Evolutionary conservation across 192 early-diverging fungal species (phyloP).

Genomic region (Geosiphon pyriformis): DNA sequence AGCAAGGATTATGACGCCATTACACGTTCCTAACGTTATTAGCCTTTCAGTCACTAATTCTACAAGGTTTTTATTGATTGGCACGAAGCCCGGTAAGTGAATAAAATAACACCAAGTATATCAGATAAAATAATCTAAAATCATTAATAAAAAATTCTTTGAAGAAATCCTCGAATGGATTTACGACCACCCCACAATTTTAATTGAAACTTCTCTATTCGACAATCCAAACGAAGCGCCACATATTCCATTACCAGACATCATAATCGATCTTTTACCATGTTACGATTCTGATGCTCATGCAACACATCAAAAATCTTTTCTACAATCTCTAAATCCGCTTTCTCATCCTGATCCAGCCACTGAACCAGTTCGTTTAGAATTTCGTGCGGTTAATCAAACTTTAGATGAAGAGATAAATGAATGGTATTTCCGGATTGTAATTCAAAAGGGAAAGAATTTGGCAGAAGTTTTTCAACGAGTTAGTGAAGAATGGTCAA

Average conservation of each 20-base stretch:
- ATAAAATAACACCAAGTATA: too few relatives aligned
- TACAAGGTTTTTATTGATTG: conserved; percentile 17
- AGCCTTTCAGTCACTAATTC: conserved; percentile 19
- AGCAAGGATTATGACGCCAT: conserved; percentile 7
- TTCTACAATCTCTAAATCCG: conserved; percentile 12
- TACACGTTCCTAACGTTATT: conserved; percentile 3
- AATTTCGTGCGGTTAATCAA: conserved; percentile 12
- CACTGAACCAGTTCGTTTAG: not conserved
- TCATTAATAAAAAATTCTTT: too few relatives aligned
- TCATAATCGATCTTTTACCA: conserved; percentile 16
- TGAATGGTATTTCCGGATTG: conserved; percentile 9
- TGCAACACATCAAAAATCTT: not conserved
- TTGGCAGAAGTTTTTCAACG: conserved; percentile 10
- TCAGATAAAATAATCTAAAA: too few relatives aligned
- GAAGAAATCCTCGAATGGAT: conserved; percentile 27
- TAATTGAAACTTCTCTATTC: conserved; percentile 7
- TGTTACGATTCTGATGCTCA: not conserved
- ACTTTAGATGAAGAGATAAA: conserved; percentile 10
- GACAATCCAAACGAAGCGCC: conserved; percentile 12
- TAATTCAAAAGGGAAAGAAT: not conserved
- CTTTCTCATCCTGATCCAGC: conserved; percentile 15
- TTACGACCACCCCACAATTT: not conserved
- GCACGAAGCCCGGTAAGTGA: conserved; percentile 22
- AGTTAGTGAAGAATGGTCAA: conserved; percentile 1
- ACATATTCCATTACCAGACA: conserved; percentile 18